These are phyloP conservation scores for Mycena galopus DNA, from an alignment of 768 basidiomycete genomes.

Conservation along the genomic window DNA sequence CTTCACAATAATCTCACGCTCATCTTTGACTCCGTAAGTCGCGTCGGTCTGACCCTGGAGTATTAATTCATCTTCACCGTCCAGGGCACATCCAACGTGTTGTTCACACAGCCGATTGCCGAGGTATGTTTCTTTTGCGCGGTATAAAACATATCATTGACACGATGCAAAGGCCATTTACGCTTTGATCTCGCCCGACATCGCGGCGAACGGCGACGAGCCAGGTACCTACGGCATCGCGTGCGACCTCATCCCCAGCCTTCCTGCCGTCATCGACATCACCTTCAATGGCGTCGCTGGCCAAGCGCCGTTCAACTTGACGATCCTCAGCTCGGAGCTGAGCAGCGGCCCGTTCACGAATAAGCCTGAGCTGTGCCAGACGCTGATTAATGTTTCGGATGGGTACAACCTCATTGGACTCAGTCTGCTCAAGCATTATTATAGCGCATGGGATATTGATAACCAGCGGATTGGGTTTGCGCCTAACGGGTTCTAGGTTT, in stretches of 20 bases:
- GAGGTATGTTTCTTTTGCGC: conserved; percentile 40
- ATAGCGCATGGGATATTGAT: conserved; percentile 43
- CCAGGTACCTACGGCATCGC: conserved; percentile 52
- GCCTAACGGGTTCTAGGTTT: conserved; percentile 31
- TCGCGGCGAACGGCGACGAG: conserved; percentile 47
- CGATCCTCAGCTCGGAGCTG: conserved; percentile 52
- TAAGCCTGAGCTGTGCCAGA: conserved; percentile 51
- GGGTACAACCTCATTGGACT: conserved; percentile 47
- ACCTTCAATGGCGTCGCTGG: conserved; percentile 48
- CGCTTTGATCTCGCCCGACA: conserved; percentile 51
- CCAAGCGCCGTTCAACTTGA: conserved; percentile 48
- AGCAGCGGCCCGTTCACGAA: conserved; percentile 52
- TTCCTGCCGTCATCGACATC: conserved; percentile 50
- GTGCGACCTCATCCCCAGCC: conserved; percentile 45
- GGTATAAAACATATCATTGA: background rate
- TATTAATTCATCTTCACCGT: too few relatives aligned
- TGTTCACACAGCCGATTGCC: conserved; percentile 45
- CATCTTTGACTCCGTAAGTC: conserved; percentile 63
- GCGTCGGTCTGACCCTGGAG: too few relatives aligned
- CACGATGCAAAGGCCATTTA: conserved; percentile 45
- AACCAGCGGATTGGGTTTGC: conserved; percentile 49
- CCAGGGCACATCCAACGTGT: conserved; percentile 42
- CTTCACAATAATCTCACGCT: conserved; percentile 56
- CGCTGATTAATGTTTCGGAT: conserved; percentile 51
- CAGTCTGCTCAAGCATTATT: conserved; percentile 54